Base-by-base conservation (phyloP, 2,329 filamentous ascomycete species). In the Fusarium sarcochroum region DNA sequence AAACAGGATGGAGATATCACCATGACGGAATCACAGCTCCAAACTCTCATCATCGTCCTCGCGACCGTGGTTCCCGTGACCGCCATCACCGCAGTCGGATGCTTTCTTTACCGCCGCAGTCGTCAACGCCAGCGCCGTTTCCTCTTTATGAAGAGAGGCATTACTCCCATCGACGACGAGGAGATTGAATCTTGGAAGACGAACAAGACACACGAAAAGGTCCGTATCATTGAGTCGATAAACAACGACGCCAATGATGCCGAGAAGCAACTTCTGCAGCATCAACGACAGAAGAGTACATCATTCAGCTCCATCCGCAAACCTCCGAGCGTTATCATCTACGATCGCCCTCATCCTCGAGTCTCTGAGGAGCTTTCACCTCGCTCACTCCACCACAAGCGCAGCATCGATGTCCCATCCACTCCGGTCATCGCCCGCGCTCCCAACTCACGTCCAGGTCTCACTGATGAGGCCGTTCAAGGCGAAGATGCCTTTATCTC, bases 131-230 rank as follows among this genome's bases (percentile, higher is more conserved):
- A 69, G 58, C 81, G 80, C 41, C 80, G 75, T 45, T 72, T 76
- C 25, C 80, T 79, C 6, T 80, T 89, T 56, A 82, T 86, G 68
- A 81, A 82, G 50, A 80, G 88, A 50, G 87, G 86, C 47, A 86
- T 87, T 44, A 87, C 87, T 0, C 88, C 89, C 14, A 89, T 90
- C 61, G 84, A 86, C 65, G 89, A 90, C 70, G 87, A 90, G 62
- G 89, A 90, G 75, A 90, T 90, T 60, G 86, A 87, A 69, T 88
- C 86, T 6, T 90, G 89, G 89, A 89, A 87, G 72, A 78, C 79
- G 27, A 80, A 78, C 53, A 75, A 73, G 51, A 50, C 49, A 48
- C 68, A 74, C 40, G 75, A 80, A 69, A 78, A 80, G 73, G 69
- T 71, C 14, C 78, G 53, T n/a, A 60, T 73, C 38, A 62, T 67